Evolutionary conservation across 2,329 filamentous ascomycete genomes (phyloP), one percentile per base, ranked within the genome.

Genomic region (Pseudopyricularia javanii): DNA sequence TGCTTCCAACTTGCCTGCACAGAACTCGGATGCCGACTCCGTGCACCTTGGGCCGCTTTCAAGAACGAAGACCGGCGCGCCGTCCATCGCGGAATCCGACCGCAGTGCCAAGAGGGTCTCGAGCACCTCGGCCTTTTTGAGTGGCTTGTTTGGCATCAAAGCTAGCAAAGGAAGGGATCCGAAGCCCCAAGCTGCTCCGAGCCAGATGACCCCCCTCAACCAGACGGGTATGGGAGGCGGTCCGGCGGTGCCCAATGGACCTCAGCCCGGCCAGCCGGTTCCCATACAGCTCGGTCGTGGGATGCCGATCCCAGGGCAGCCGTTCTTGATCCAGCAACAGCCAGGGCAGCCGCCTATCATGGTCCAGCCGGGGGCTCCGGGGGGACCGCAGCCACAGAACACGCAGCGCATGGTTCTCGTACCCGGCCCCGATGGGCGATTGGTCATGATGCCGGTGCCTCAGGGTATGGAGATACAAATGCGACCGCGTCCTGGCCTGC

Each of bases 91-190:
- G 3, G 53, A 54, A n/a, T 50, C 48, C 9, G 53, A 54, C 7
- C 53, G 54, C 7, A 47, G 52, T 45, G 12, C 40, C 17, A 45
- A 45, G 20, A 45, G 40, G 11, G 40, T 45, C 15, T 45, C 40
- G 7, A 45, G 40, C 40, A 45, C 40, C 3, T 45, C 40, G 22
- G 40, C 40, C 24, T 49, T 55, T 11, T 22, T 55, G 9, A 34
- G 49, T 7, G 54, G 54, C 14, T 32, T 55, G 4, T 51, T 55
- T 28, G 50, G 52, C 14, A 54, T 51, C 26, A 51, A 33, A 15
- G 48, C 40, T 15, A 14, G 40, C 22, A 45, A 45, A 28, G 40
- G 40, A 5, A 45, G 15, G 22, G 52, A 55, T 14, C 22, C 40
- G 4, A 51, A 51, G 28, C 17, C 30, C 3, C 54, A 53, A 24